Evolutionary conservation across 1,139 yeast genomes (phyloP), one percentile per base, ranked within the genome.

Genomic region (Blastobotrys aristatus): DNA sequence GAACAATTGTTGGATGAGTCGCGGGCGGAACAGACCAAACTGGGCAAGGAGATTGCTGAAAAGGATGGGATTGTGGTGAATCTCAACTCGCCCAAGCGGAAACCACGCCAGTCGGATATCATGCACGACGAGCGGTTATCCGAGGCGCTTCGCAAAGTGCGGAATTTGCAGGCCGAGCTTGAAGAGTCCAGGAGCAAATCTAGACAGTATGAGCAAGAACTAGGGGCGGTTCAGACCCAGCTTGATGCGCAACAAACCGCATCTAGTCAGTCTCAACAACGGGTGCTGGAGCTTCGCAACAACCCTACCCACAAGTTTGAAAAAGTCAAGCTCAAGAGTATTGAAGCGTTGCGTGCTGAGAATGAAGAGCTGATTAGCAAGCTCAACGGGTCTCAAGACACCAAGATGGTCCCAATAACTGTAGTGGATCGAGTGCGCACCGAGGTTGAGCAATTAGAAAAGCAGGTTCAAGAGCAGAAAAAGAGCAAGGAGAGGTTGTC

Each of bases 271-370:
- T 44, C 53, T 22, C 42, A 63, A 66, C 32, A 62, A 60, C 74
- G 81, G 42, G 72, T 86, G 1, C 64, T 88, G 18, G 87, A 85
- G 62, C 65, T 85, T 47, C 73, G 81, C 47, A 74, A 77, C 35
- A 86, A 84, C 59, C 95, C 95, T 1, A 74, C 82, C n/a, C 56
- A 75, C 2, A 71, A 71, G 22, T 84, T 82, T 57, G 94, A 86
- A 61, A 65, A 75, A 13, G 68, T 83, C n/a, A 84, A 82, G 54
- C 73, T 71, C 52, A 68, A 72, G 38, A 71, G 76, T 50, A 64
- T 87, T 18, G 76, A 75, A 16, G 67, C 73, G 0, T 67, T 88
- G 29, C 64, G 73, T 40, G 64, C 67, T 32, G 96, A 88, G 60
- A 88, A 87, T 56, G 66, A 71, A n/a, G 82, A 74, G 8, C 67